phyloP scores from a whole-genome alignment of 306 rosid species.

The Rosa lucieae region DNA sequence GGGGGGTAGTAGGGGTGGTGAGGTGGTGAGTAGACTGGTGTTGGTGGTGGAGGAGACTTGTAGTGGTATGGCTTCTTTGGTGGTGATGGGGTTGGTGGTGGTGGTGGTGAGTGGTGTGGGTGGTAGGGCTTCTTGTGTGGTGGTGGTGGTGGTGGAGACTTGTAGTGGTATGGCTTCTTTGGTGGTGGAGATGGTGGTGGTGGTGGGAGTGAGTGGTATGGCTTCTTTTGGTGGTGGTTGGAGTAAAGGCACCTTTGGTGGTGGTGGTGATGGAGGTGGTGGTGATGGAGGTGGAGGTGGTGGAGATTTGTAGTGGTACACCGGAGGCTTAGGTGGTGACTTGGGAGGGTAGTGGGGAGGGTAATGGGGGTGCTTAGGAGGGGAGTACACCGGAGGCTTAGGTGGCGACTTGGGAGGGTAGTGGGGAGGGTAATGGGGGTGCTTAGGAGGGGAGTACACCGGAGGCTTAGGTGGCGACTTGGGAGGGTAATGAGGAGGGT shows the following conservation, averaged over 20 bases:
- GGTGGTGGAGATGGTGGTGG: conserved; percentile 10
- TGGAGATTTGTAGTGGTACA: conserved; percentile 18
- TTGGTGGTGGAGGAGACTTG: conserved; percentile 17
- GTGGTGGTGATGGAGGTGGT: conserved; percentile 5
- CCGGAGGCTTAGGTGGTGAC: conserved; percentile 16
- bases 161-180: conserved; percentile 17
- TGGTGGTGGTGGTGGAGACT: conserved; percentile 40
- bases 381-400: background rate
- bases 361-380: background rate
- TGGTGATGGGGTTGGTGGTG: conserved; percentile 16
- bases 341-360: conserved; percentile 10
- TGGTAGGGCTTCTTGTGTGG: conserved; percentile 7
- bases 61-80: conserved; percentile 8
- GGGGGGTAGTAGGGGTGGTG: background rate
- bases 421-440: conserved; percentile 8
- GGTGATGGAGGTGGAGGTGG: conserved; percentile 39
- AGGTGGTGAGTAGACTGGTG: conserved; percentile 16
- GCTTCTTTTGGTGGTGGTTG: conserved; percentile 17
- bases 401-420: conserved; percentile 33
- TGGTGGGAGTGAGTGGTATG: background rate
- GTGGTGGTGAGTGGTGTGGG: conserved; percentile 11
- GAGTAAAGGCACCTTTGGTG: background rate
- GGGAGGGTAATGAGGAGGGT: background rate
- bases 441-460: conserved; percentile 6
- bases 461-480: conserved; percentile 15